A percentile compares a stretch with the other conserved stretches of the same genome.
Conservation (phyloP, 2,329 filamentous ascomycete genomes). For the Elsinoe fawcettii region DNA sequence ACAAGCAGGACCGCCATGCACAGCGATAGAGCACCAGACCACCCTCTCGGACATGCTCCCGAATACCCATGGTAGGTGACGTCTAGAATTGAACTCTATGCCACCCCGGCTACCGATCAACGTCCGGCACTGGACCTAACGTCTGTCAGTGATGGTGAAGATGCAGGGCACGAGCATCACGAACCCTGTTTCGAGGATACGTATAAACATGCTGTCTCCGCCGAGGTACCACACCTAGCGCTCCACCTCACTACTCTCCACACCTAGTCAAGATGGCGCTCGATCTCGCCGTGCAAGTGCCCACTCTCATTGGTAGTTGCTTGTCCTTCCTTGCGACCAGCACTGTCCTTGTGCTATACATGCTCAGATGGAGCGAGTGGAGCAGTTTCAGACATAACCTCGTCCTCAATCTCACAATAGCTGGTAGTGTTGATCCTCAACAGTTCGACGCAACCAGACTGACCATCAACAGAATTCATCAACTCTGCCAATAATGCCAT, state of each 20-base stretch:
- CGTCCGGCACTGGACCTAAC: neutral
- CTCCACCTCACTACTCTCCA: neutral
- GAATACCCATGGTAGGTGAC: neutral
- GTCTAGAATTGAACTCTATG: neutral
- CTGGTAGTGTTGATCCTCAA: neutral
- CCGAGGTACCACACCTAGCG: neutral
- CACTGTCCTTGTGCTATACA: conserved; percentile 1
- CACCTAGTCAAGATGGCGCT: conserved; percentile 5
- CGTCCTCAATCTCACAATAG: conserved; percentile 9
- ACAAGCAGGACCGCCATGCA: neutral
- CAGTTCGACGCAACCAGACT: neutral
- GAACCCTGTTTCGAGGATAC: neutral
- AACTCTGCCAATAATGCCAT: conserved; percentile 39
- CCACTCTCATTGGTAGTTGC: conserved; percentile 11
- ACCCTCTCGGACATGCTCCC: neutral
- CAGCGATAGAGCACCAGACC: neutral
- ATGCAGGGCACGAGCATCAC: neutral
- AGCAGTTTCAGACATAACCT: conserved; percentile 12
- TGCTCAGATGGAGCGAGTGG: neutral
- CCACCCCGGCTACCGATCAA: neutral
- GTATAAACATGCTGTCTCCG: conserved; percentile 1
- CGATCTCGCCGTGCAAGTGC: conserved; percentile 9
- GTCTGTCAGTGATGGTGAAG: neutral
- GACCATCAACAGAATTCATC: conserved; percentile 33
- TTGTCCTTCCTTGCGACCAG: conserved; percentile 14